Percentiles rank a stretch among this genome's conserved stretches.
These are phyloP conservation scores for Panus rudis DNA, from an alignment of 768 basidiomycete species.

Conservation along the genomic window DNA sequence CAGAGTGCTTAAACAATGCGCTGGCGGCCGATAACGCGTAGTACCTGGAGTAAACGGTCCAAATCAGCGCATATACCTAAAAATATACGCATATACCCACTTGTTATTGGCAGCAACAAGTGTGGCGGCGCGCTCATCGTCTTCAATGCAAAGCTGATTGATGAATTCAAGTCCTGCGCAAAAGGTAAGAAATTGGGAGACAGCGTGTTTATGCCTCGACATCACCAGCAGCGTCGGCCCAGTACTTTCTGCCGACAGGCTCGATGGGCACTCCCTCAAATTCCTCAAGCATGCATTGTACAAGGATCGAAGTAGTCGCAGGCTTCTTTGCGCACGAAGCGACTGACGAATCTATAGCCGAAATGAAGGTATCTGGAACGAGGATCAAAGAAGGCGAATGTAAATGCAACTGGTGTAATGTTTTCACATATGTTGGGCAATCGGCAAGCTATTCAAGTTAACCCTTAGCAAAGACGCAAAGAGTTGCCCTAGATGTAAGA, in stretches of 20 bases:
- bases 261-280: constrained; percentile 64
- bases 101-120: constrained; percentile 76
- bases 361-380: constrained; percentile 77
- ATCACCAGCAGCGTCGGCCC: constrained; percentile 77
- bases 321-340: constrained; percentile 39
- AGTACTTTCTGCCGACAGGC: constrained; percentile 70
- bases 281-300: constrained; percentile 68
- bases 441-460: constrained; percentile 57
- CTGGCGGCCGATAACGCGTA: constrained; percentile 82
- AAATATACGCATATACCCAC: constrained; percentile 37
- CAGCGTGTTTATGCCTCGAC: not conserved
- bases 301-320: constrained; percentile 49
- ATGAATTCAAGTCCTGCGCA: constrained; percentile 71
- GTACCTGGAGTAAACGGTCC: constrained; percentile 43
- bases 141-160: constrained; percentile 68
- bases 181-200: not conserved
- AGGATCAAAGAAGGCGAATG: constrained; percentile 66
- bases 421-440: constrained; percentile 84
- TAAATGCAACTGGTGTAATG: constrained; percentile 77
- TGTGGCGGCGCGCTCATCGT: constrained; percentile 76
- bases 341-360: constrained; percentile 43
- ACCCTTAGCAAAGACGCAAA: not conserved
- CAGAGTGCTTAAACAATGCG: constrained; percentile 83
- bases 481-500: not conserved
- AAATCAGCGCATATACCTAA: not conserved